Evolutionary conservation across 1,139 yeast genomes (phyloP).

Genomic region (Saccharomyces pastorianus): DNA sequence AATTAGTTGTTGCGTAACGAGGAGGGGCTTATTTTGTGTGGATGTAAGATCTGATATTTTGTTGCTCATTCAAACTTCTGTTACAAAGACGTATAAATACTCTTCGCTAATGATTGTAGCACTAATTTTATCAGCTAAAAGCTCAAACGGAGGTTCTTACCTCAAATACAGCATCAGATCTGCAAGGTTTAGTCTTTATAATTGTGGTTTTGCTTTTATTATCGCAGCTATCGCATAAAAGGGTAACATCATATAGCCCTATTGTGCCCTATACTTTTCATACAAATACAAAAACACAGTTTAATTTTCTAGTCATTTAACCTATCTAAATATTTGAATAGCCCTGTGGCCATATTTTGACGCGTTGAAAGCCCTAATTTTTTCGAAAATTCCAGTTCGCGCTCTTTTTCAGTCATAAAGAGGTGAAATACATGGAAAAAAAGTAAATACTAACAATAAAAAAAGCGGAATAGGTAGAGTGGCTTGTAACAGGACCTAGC

Average conservation of each 20-base stretch:
- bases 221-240: not conserved
- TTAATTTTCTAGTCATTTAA: not conserved
- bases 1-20: slow-evolving; percentile 16
- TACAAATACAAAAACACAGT: too few species aligned
- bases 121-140: not conserved
- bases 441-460: too few species aligned
- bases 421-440: too few species aligned
- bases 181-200: not conserved
- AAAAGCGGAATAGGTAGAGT: too few species aligned
- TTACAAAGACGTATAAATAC: not conserved
- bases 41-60: not conserved
- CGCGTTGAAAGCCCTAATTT: too few species aligned
- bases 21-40: slow-evolving; percentile 1
- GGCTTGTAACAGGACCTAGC: too few species aligned
- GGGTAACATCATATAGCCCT: not conserved
- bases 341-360: too few species aligned
- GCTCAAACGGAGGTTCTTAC: not conserved
- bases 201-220: not conserved
- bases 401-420: too few species aligned
- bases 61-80: not conserved
- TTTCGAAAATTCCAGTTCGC: too few species aligned
- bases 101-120: not conserved
- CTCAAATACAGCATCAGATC: too few species aligned
- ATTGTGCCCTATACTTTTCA: not conserved
- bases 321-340: too few species aligned